Conservation (phyloP, 768 basidiomycete genomes). For the Boletus coccyginus region DNA sequence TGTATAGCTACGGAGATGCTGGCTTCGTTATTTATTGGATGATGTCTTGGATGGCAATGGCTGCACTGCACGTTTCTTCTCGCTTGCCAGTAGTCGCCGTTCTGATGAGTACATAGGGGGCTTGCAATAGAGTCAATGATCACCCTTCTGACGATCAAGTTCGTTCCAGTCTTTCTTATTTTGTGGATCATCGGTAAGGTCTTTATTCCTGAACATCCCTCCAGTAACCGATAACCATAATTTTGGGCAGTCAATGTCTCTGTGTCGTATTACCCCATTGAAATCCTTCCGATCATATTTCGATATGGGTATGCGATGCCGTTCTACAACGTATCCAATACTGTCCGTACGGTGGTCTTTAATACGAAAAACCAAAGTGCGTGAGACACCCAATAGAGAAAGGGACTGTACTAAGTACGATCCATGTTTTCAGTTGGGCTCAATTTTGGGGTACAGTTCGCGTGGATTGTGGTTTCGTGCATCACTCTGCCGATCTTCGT, state of each 20-base stretch:
- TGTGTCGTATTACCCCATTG: conserved; percentile 55
- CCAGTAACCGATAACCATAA: not conserved
- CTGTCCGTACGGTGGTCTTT: conserved; percentile 63
- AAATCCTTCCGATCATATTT: conserved; percentile 54
- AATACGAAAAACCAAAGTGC: conserved; percentile 57
- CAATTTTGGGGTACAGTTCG: conserved; percentile 59
- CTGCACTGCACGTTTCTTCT: conserved; percentile 43
- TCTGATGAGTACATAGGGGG: conserved; percentile 41
- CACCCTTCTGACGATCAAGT: conserved; percentile 50
- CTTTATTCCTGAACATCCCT: not conserved
- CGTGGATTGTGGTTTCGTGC: conserved; percentile 55
- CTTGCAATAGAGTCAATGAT: conserved; percentile 59
- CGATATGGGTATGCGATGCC: conserved; percentile 69
- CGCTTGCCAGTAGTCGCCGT: not conserved
- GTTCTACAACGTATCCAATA: conserved; percentile 67
- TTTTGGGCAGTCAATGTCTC: conserved; percentile 50
- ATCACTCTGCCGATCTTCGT: conserved; percentile 52
- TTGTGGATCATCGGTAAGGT: conserved; percentile 59
- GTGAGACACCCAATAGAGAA: conserved; percentile 18
- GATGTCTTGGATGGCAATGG: conserved; percentile 58
- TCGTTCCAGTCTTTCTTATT: conserved; percentile 60
- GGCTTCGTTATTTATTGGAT: conserved; percentile 71
- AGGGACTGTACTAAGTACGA: not conserved
- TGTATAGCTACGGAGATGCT: conserved; percentile 43
- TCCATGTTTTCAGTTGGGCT: conserved; percentile 45